phyloP scores from a whole-genome alignment of 352 stramenopile genomes.

The Phytophthora lateralis region DNA sequence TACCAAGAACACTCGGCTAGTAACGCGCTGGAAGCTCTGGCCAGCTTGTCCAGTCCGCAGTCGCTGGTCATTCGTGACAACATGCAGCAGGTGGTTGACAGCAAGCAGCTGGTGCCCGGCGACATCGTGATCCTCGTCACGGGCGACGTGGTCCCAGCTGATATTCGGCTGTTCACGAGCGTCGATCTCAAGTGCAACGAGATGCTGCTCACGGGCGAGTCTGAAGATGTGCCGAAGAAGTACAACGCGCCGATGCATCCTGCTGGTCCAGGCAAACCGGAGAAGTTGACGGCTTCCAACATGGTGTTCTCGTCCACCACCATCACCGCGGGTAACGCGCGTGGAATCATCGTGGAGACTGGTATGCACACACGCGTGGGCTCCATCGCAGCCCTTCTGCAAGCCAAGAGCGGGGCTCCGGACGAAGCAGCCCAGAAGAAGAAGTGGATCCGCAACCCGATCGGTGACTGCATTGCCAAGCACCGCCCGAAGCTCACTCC shows the following conservation, averaged over 20 bases:
- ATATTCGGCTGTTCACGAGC: slow-evolving; percentile 90
- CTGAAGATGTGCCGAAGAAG: slow-evolving; percentile 79
- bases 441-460: slow-evolving; percentile 57
- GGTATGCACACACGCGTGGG: slow-evolving; percentile 77
- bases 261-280: slow-evolving; percentile 21
- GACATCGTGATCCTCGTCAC: slow-evolving; percentile 90
- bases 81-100: slow-evolving; percentile 68
- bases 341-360: slow-evolving; percentile 73
- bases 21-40: slow-evolving; percentile 66
- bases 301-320: slow-evolving; percentile 94
- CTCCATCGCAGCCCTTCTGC: slow-evolving; percentile 68
- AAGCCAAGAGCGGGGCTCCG: slow-evolving; percentile 38
- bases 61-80: slow-evolving; percentile 69
- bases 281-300: slow-evolving; percentile 78
- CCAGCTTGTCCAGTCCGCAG: slow-evolving; percentile 67
- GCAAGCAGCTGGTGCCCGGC: slow-evolving; percentile 72
- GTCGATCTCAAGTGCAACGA: slow-evolving; percentile 92
- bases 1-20: slow-evolving; percentile 67
- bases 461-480: slow-evolving; percentile 59
- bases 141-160: slow-evolving; percentile 93
- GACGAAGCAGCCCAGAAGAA: slow-evolving; percentile 20
- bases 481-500: slow-evolving; percentile 85
- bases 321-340: slow-evolving; percentile 78
- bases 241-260: slow-evolving; percentile 43
- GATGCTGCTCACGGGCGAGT: slow-evolving; percentile 94